Conservation (phyloP, 1,284 basidiomycete species). For the Ganoderma boninense region DNA sequence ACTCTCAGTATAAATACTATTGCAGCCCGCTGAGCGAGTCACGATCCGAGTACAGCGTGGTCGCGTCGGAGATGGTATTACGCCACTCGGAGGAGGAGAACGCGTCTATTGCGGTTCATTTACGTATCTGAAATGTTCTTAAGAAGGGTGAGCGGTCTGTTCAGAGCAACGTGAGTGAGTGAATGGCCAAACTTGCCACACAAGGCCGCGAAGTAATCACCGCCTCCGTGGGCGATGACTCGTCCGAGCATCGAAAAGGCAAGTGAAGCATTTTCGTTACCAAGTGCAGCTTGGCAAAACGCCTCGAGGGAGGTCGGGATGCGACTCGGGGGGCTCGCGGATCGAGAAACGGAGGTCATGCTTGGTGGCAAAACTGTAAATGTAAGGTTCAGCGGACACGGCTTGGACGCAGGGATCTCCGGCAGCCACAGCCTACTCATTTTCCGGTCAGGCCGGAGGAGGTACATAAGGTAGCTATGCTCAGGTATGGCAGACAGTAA, state of each 20-base stretch:
- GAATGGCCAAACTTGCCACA: not conserved
- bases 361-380: not conserved
- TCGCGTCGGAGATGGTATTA: not conserved
- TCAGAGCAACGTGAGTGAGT: not conserved
- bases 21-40: not conserved
- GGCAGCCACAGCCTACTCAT: not conserved
- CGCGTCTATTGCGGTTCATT: conserved; percentile 1
- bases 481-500: no score
- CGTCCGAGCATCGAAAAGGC: not conserved
- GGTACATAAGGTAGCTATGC: not conserved
- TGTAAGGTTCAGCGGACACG: not conserved
- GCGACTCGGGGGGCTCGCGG: not conserved
- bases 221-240: not conserved
- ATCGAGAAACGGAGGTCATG: not conserved
- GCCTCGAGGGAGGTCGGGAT: not conserved
- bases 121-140: not conserved
- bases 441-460: not conserved
- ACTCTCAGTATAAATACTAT: conserved; percentile 1
- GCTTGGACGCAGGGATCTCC: not conserved
- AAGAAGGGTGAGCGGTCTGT: not conserved
- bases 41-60: not conserved
- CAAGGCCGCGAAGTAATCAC: not conserved
- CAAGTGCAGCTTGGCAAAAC: not conserved
- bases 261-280: not conserved
- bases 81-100: not conserved